Conservation (phyloP, 2,329 filamentous ascomycete genomes). For the Ampelomyces quisqualis region DNA sequence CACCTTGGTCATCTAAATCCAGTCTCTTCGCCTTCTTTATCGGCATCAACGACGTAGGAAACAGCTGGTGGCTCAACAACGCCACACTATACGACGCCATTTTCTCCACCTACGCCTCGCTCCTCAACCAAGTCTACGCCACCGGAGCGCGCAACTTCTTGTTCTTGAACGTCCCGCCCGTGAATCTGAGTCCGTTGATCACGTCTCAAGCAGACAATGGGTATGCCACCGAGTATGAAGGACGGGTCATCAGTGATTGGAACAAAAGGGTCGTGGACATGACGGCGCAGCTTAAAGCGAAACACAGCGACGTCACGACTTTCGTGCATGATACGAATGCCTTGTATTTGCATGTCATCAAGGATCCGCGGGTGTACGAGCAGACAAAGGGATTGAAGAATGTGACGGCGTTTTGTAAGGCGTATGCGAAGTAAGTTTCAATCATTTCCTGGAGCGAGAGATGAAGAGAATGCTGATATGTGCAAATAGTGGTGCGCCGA, state of each 20-base stretch:
- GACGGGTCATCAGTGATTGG: constrained; percentile 53
- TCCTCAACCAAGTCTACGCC: constrained; percentile 47
- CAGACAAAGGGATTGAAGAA: constrained; percentile 58
- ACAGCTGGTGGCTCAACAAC: constrained; percentile 49
- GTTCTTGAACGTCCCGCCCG: constrained; percentile 49
- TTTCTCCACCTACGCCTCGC: constrained; percentile 41
- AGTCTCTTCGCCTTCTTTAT: constrained; percentile 56
- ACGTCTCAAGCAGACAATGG: constrained; percentile 41
- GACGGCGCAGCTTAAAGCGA: constrained; percentile 43
- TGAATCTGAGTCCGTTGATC: constrained; percentile 57
- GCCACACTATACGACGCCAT: constrained; percentile 37
- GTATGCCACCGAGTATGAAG: constrained; percentile 34
- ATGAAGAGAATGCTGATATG: too few species aligned
- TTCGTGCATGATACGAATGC: constrained; percentile 57
- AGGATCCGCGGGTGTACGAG: constrained; percentile 52
- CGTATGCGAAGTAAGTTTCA: constrained; percentile 51
- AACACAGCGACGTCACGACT: constrained; percentile 44
- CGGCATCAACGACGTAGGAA: constrained; percentile 59
- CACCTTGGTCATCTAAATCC: constrained; percentile 48
- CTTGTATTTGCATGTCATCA: constrained; percentile 56
- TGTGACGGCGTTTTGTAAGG: constrained; percentile 56
- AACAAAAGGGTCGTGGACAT: constrained; percentile 51
- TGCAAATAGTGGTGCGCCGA: constrained; percentile 41
- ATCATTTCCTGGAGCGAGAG: too few species aligned
- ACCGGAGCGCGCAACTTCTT: constrained; percentile 53